Evolutionary conservation across 176 grass and related monocot species (phyloP).

Genomic region (Saccharum officinarum): DNA sequence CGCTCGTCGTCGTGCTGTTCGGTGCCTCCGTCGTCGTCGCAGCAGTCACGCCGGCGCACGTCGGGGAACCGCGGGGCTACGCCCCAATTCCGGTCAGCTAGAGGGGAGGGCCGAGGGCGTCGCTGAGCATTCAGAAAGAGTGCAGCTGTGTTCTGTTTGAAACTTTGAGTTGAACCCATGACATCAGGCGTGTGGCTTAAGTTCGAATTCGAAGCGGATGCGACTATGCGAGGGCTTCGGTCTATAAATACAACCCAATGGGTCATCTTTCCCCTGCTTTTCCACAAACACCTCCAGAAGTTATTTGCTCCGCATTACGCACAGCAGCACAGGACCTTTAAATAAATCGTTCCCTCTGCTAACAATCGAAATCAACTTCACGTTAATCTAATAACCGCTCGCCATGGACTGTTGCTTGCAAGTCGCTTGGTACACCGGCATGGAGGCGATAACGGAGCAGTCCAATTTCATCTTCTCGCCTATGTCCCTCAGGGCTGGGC

Average conservation of each 20-base stretch:
- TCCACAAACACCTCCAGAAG: not conserved
- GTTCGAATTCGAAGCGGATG: not conserved
- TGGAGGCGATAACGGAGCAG: conserved; percentile 3
- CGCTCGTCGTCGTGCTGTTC: conserved; percentile 64
- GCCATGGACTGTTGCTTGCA: conserved; percentile 18
- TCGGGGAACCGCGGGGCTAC: conserved; percentile 54
- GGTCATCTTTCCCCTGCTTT: not conserved
- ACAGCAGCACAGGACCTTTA: not conserved
- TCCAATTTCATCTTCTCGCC: conserved; percentile 50
- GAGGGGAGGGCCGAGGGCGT: not conserved
- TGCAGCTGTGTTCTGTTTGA: not conserved
- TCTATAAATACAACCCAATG: conserved; percentile 2
- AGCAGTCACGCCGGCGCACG: conserved; percentile 54
- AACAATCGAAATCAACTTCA: not conserved
- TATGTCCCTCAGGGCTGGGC: not conserved
- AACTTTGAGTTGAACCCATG: not conserved
- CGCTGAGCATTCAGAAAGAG: not conserved
- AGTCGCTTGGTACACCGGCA: conserved; percentile 16
- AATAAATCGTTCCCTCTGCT: not conserved
- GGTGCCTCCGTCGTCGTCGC: conserved; percentile 63
- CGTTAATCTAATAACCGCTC: not conserved
- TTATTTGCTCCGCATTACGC: not conserved
- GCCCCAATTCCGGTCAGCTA: conserved; percentile 54
- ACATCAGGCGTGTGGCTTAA: not conserved
- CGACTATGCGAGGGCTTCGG: not conserved